Evolutionary conservation across 345 rosid genomes (phyloP).

Genomic region (Hypericum perforatum): DNA sequence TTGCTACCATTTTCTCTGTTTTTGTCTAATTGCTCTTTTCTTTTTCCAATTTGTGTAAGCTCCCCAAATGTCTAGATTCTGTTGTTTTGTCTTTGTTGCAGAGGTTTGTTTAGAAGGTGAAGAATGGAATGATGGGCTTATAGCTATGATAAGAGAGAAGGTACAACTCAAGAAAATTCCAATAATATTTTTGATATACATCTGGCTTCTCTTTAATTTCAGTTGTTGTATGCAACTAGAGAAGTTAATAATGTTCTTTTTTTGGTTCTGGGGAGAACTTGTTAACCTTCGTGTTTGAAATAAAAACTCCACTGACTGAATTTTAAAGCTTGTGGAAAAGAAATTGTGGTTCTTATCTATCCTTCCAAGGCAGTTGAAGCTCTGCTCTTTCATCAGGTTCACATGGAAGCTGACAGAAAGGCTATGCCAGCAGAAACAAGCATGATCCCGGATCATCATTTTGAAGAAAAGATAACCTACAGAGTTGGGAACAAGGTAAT

Average conservation of each 20-base stretch:
- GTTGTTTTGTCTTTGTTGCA: constrained; percentile 17
- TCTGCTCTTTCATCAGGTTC: constrained; percentile 44
- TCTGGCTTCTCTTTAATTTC: constrained; percentile 6
- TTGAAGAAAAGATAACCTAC: constrained; percentile 60
- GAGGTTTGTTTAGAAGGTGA: constrained; percentile 73
- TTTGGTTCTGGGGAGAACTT: too few species aligned
- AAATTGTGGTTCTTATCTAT: too few species aligned
- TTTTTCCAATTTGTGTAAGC: background rate
- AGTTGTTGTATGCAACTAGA: too few species aligned
- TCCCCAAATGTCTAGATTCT: background rate
- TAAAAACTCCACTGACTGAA: too few species aligned
- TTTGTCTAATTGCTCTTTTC: constrained; percentile 7
- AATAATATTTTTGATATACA: constrained; percentile 1
- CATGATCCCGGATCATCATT: constrained; percentile 24
- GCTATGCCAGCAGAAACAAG: constrained; percentile 43
- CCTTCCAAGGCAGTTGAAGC: too few species aligned
- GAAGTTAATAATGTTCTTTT: too few species aligned
- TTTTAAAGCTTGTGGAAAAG: too few species aligned
- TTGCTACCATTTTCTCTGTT: background rate
- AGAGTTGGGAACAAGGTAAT: constrained; percentile 71
- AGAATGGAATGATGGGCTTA: constrained; percentile 88
- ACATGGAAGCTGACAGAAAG: constrained; percentile 86
- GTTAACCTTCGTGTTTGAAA: too few species aligned
- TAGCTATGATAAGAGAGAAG: constrained; percentile 90
- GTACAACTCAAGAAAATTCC: constrained; percentile 28